Evolutionary conservation across 78 protist species (phyloP).

Genomic region (Guillardia theta): DNA sequence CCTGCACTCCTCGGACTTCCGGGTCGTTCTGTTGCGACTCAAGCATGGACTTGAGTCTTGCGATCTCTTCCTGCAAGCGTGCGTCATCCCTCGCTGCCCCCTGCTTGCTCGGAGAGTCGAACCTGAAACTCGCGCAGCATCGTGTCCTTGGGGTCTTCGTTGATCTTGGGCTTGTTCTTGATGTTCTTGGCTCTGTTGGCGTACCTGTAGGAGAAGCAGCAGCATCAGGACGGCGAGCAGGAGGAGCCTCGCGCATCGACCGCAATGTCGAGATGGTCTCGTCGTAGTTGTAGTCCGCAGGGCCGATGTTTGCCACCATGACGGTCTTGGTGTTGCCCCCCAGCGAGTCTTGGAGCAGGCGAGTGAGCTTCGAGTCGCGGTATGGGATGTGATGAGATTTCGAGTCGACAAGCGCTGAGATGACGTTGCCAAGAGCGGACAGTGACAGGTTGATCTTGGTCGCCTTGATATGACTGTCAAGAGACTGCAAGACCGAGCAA

Average conservation of each 20-base stretch:
- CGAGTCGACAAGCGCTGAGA: constrained; percentile 74
- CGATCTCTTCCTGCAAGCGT: constrained; percentile 43
- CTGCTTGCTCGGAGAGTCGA: background rate
- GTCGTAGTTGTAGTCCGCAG: constrained; percentile 76
- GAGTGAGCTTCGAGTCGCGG: constrained; percentile 86
- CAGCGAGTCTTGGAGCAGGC: constrained; percentile 64
- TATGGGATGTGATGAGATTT: constrained; percentile 76
- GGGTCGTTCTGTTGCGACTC: background rate
- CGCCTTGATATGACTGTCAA: constrained; percentile 69
- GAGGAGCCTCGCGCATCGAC: background rate
- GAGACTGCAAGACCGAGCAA: background rate
- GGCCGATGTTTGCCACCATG: constrained; percentile 84
- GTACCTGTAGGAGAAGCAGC: too few species aligned
- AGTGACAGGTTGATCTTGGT: constrained; percentile 82
- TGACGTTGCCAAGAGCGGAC: constrained; percentile 80
- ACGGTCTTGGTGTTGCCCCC: constrained; percentile 86
- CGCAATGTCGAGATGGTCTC: constrained; percentile 82
- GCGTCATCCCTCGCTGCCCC: background rate
- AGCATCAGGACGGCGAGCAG: background rate
- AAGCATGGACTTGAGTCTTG: background rate
- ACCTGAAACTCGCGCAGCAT: constrained; percentile 64
- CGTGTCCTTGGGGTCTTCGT: constrained; percentile 90
- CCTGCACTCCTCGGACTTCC: background rate
- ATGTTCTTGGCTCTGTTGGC: constrained; percentile 87
- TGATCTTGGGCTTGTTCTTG: constrained; percentile 86